Conservation (phyloP, 2,329 filamentous ascomycete genomes). For the Hypoxylon sp. region DNA sequence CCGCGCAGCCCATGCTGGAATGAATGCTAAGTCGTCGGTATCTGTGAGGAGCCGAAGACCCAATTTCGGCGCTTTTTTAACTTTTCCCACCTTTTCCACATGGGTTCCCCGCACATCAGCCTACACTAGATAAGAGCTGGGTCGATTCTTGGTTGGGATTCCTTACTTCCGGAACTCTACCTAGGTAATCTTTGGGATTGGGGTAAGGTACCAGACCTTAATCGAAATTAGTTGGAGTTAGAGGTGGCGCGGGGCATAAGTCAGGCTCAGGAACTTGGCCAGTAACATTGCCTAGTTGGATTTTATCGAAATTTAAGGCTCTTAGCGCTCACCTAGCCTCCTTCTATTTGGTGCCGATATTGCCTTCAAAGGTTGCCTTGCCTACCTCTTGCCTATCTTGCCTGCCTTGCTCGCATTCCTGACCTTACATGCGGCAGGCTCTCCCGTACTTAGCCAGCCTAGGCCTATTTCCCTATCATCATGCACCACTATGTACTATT, state of each 20-base stretch:
- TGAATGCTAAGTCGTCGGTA: conserved; percentile 14
- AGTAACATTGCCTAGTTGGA: conserved; percentile 33
- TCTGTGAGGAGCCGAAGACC: conserved; percentile 22
- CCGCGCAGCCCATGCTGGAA: background rate
- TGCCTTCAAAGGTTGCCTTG: background rate
- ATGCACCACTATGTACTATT: background rate
- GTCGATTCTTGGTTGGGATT: conserved; percentile 7
- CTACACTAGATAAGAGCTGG: conserved; percentile 29
- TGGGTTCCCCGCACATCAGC: conserved; percentile 41
- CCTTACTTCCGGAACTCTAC: conserved; percentile 16
- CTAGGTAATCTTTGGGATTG: conserved; percentile 20
- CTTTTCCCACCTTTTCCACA: conserved; percentile 27
- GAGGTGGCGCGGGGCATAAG: conserved; percentile 11
- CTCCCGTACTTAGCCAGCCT: background rate
- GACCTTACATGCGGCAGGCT: background rate
- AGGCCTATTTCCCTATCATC: background rate
- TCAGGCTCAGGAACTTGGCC: conserved; percentile 30
- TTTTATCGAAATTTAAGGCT: conserved; percentile 13
- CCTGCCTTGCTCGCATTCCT: conserved; percentile 6
- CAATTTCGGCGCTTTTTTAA: conserved; percentile 40
- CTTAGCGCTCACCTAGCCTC: conserved; percentile 4
- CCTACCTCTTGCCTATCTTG: too few relatives aligned
- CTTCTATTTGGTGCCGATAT: conserved; percentile 6
- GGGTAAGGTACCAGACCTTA: conserved; percentile 43
- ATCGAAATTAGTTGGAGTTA: conserved; percentile 36